A percentile compares a stretch with the other conserved stretches of the same genome.
These are phyloP conservation scores for Austroboletus novae-zelandiae DNA, from an alignment of 1,284 basidiomycete species.

Conservation along the genomic window DNA sequence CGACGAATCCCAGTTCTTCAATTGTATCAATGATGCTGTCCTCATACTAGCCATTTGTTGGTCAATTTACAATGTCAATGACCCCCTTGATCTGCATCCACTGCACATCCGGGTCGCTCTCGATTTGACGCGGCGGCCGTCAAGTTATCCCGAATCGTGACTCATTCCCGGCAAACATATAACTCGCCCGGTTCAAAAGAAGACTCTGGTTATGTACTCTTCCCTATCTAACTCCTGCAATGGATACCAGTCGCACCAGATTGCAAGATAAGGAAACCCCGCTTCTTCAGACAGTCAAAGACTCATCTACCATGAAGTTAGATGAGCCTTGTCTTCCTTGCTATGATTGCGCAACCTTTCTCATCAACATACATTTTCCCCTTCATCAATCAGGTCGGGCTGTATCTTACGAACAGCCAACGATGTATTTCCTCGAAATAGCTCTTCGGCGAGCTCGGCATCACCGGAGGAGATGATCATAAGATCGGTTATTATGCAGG, in stretches of 20 bases:
- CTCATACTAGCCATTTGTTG: too few species aligned
- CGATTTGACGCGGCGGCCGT: too few species aligned
- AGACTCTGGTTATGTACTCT: too few species aligned
- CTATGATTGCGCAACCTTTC: constrained; percentile 24
- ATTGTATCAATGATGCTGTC: too few species aligned
- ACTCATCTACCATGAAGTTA: constrained; percentile 28
- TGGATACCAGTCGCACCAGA: constrained; percentile 1
- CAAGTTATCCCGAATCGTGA: too few species aligned
- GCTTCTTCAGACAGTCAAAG: constrained; percentile 16
- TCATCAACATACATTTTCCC: constrained; percentile 26
- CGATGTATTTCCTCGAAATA: constrained; percentile 25
- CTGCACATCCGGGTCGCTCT: too few species aligned
- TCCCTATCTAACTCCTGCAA: constrained; percentile 1
- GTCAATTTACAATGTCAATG: too few species aligned
- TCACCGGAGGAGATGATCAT: constrained; percentile 46
- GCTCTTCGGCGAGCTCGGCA: constrained; percentile 19
- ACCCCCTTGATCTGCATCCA: too few species aligned
- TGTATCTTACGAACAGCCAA: constrained; percentile 11
- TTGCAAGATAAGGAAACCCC: constrained; percentile 21
- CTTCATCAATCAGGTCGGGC: constrained; percentile 3
- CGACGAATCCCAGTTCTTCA: too few species aligned
- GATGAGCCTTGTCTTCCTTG: constrained; percentile 14
- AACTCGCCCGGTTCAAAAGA: too few species aligned
- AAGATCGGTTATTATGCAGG: constrained; percentile 69
- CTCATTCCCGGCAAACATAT: too few species aligned